These are phyloP conservation scores for Immersiella caudata DNA, from an alignment of 495 filamentous ascomycete genomes.

Conservation along the genomic window DNA sequence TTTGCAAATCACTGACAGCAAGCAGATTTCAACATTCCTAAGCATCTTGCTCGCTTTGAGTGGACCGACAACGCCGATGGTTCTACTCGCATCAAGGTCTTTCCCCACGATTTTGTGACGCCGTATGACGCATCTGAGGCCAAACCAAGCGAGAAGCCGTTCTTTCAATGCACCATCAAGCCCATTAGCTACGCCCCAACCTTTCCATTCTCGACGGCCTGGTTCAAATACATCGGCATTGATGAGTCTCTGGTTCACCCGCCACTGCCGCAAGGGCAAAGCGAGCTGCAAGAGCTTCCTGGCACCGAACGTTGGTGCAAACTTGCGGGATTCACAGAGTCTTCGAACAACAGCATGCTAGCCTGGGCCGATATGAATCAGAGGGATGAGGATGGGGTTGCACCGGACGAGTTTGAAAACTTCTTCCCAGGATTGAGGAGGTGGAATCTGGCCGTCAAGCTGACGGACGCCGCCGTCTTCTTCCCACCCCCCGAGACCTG, in stretches of 20 bases:
- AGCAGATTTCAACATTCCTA: slow-evolving; percentile 57
- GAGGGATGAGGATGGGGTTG: slow-evolving; percentile 29
- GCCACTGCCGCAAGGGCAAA: slow-evolving; percentile 45
- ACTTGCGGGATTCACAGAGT: slow-evolving; percentile 25
- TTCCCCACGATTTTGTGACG: slow-evolving; percentile 35
- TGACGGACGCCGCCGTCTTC: slow-evolving; percentile 45
- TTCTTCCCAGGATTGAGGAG: slow-evolving; percentile 51
- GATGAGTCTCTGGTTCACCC: slow-evolving; percentile 46
- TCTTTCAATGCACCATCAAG: slow-evolving; percentile 49
- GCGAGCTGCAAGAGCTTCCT: slow-evolving; percentile 35
- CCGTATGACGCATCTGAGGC: slow-evolving; percentile 30
- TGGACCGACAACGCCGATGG: slow-evolving; percentile 45
- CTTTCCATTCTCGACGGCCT: slow-evolving; percentile 45
- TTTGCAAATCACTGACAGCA: not conserved
- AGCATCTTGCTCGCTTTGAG: slow-evolving; percentile 55
- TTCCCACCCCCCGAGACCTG: slow-evolving; percentile 39
- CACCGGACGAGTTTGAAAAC: slow-evolving; percentile 34
- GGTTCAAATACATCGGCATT: slow-evolving; percentile 39
- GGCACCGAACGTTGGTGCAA: slow-evolving; percentile 43
- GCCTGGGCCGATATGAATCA: slow-evolving; percentile 49
- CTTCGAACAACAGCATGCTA: slow-evolving; percentile 28
- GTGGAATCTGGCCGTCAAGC: slow-evolving; percentile 48
- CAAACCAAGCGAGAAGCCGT: slow-evolving; percentile 33
- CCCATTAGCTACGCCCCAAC: slow-evolving; percentile 44
- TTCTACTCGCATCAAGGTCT: slow-evolving; percentile 48